Percentiles rank a stretch among this genome's conserved stretches.
Conservation (phyloP, 176 grass and related monocot species). For the Pharus latifolius region DNA sequence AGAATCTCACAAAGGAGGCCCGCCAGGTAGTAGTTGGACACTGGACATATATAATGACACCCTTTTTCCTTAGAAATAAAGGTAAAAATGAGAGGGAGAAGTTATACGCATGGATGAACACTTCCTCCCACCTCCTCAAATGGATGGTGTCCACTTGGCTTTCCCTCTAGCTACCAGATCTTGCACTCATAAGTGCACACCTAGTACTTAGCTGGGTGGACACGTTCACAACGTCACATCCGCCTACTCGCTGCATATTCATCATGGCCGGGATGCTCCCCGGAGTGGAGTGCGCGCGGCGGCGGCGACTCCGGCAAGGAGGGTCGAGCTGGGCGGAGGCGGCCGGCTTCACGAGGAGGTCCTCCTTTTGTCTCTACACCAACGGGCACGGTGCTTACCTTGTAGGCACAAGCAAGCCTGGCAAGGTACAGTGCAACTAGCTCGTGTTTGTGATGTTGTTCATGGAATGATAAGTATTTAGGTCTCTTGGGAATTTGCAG, state of each 20-base stretch:
- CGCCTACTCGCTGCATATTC: no score
- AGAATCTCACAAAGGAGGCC: no score
- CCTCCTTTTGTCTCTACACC: conserved; percentile 45
- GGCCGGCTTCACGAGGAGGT: conserved; percentile 9
- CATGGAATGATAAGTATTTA: background rate
- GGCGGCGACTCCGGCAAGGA: conserved; percentile 42
- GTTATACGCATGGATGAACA: background rate
- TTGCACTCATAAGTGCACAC: background rate
- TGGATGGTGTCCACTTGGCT: background rate
- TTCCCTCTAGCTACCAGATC: background rate
- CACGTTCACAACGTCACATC: no score
- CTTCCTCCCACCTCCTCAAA: background rate
- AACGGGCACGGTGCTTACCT: conserved; percentile 20
- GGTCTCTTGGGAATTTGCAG: conserved; percentile 8
- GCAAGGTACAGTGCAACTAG: background rate
- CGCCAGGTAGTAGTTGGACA: no score
- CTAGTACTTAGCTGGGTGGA: background rate
- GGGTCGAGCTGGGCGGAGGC: background rate
- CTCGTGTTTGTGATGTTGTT: background rate
- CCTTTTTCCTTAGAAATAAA: no score
- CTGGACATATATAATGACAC: no score
- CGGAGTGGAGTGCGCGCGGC: conserved; percentile 63
- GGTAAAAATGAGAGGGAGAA: fast-evolving
- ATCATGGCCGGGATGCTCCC: conserved; percentile 84
- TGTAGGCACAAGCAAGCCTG: conserved; percentile 9